Evolutionary conservation across 2,329 filamentous ascomycete genomes (phyloP), one percentile per base, ranked within the genome.

Genomic region (Fusarium xyrophilum): DNA sequence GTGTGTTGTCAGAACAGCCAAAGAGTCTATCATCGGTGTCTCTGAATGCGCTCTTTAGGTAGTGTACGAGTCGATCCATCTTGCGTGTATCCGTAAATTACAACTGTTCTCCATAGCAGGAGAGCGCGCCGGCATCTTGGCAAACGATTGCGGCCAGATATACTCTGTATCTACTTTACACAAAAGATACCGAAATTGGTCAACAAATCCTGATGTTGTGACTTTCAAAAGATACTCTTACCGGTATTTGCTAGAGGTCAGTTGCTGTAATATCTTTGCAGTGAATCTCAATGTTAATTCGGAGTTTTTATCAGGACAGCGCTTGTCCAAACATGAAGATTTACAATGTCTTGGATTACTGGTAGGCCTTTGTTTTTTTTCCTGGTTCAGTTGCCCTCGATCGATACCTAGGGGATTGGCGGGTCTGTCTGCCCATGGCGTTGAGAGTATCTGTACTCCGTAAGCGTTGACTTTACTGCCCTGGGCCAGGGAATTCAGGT

Each of bases 41-140:
- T 56, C 25, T 51, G 38, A 46, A 47, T 51, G n/a, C 44, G 56
- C 65, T 51, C 51, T 53, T 63, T 33, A 36, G 56, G 53, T 40
- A 54, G 39, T 57, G 30, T 69, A 59, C 53, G 52, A 63, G 56
- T 23, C 56, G 61, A 68, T 68, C 48, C 51, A 39, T 60, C 33
- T 50, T 66, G 43, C 56, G 36, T 42, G 30, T n/a, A n/a, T n/a
- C n/a, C n/a, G n/a, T 46, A 56, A 40, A 54, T 65, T 60, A 50
- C 43, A 32, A 42, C 33, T 27, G n/a, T 57, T 27, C 30, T 42
- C 46, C 60, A 9, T 54, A 38, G 48, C 56, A 55, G 42, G 25
- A 69, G 51, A 55, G 38, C 52, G 43, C 28, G 14, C 53, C 48
- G 40, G 54, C 48, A 40, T 43, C 59, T 42, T 39, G 30, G 42